phyloP scores from a whole-genome alignment of 179 eudicot species.

The Dionaea muscipula region DNA sequence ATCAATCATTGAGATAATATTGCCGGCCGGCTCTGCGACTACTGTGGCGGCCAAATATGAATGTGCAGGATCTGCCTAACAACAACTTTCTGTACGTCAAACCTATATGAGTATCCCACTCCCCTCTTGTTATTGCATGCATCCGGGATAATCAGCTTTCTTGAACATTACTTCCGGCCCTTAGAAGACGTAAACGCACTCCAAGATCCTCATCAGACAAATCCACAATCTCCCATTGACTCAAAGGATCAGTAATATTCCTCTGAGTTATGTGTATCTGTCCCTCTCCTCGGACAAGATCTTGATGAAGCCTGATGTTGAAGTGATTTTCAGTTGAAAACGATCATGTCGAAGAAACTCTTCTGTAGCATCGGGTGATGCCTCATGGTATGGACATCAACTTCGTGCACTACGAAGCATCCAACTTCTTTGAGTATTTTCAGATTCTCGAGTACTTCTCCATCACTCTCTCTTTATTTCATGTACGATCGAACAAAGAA shows the following conservation, averaged over 20 bases:
- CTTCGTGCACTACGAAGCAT: slow-evolving; percentile 3
- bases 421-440: slow-evolving; percentile 4
- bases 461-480: background rate
- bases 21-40: too few species aligned
- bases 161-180: too few species aligned
- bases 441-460: slow-evolving; percentile 4
- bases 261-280: slow-evolving; percentile 15
- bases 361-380: background rate
- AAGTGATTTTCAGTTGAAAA: background rate
- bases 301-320: slow-evolving; percentile 4
- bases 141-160: too few species aligned
- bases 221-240: slow-evolving; percentile 10
- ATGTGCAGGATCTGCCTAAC: too few species aligned
- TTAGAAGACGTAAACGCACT: too few species aligned
- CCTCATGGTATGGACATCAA: slow-evolving; percentile 1
- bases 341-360: slow-evolving; percentile 7
- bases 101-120: too few species aligned
- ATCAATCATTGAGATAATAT: too few species aligned
- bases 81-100: too few species aligned
- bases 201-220: slow-evolving; percentile 15
- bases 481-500: too few species aligned
- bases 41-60: too few species aligned
- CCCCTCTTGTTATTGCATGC: too few species aligned
- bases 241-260: slow-evolving; percentile 11
- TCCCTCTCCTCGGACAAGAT: slow-evolving; percentile 10